Evolutionary conservation across 2,329 filamentous ascomycete genomes (phyloP).

Genomic region (Graphilbum sp.): DNA sequence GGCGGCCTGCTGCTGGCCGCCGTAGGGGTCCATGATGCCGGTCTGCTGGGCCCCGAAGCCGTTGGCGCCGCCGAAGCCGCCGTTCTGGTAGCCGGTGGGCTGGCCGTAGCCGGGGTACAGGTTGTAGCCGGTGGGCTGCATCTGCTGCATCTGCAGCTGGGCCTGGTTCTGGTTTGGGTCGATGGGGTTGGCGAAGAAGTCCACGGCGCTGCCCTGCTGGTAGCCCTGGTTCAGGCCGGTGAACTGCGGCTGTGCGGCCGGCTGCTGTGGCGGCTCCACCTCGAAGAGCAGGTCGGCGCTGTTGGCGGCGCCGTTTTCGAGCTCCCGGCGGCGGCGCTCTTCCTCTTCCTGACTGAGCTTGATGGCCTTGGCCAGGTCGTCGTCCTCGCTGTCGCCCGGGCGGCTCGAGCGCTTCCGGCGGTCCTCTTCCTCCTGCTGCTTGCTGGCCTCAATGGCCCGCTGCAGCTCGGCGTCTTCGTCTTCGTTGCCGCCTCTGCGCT

Average conservation of each 20-base stretch:
- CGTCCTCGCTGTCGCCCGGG: slow-evolving; percentile 46
- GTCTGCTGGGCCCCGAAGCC: slow-evolving; percentile 51
- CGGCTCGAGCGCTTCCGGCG: slow-evolving; percentile 52
- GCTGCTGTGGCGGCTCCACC: slow-evolving; percentile 46
- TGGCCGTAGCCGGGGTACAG: slow-evolving; percentile 32
- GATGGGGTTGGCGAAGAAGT: slow-evolving; percentile 94
- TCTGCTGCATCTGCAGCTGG: slow-evolving; percentile 56
- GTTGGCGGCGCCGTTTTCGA: slow-evolving; percentile 33
- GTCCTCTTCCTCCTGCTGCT: slow-evolving; percentile 87
- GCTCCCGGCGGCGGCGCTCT: slow-evolving; percentile 68
- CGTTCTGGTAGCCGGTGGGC: slow-evolving; percentile 40
- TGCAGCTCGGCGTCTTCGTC: slow-evolving; percentile 85
- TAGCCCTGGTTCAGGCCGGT: slow-evolving; percentile 96
- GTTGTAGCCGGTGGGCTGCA: slow-evolving; percentile 64
- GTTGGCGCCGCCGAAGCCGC: slow-evolving; percentile 54
- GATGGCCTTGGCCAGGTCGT: slow-evolving; percentile 87
- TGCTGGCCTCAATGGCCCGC: slow-evolving; percentile 86
- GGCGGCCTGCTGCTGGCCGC: slow-evolving; percentile 10
- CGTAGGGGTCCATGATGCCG: slow-evolving; percentile 56
- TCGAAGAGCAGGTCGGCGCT: slow-evolving; percentile 85
- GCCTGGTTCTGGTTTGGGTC: slow-evolving; percentile 55
- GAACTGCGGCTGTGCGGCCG: slow-evolving; percentile 45
- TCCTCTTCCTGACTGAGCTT: slow-evolving; percentile 91
- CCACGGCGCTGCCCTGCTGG: slow-evolving; percentile 88
- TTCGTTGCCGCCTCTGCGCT: slow-evolving; percentile 36